These are phyloP conservation scores for Leccinum pachyderme DNA, from an alignment of 1,284 basidiomycete genomes.

Conservation along the genomic window DNA sequence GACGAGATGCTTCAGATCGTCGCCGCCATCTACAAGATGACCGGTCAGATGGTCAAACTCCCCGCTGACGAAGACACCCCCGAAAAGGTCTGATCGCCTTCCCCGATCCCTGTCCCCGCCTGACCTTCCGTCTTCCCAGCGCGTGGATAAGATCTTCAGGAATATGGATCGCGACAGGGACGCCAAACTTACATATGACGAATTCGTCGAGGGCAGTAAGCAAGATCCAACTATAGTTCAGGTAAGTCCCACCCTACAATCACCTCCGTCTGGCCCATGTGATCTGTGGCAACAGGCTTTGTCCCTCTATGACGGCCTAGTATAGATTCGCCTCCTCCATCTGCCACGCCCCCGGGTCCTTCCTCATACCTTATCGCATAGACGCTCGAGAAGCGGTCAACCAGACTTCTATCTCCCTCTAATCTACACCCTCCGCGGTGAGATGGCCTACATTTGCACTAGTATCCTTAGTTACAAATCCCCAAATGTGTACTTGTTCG, in stretches of 20 bases:
- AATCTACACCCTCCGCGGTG: conserved; percentile 18
- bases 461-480: conserved; percentile 16
- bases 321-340: conserved; percentile 39
- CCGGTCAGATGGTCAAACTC: conserved; percentile 98
- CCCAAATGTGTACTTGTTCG: conserved; percentile 27
- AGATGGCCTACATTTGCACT: conserved; percentile 12
- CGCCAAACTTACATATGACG: conserved; percentile 85
- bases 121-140: conserved; percentile 45
- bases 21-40: conserved; percentile 97
- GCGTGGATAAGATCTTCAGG: conserved; percentile 94
- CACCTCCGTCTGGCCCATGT: conserved; percentile 14
- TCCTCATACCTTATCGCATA: conserved; percentile 26
- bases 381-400: conserved; percentile 23
- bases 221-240: conserved; percentile 98
- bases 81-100: conserved; percentile 71
- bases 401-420: conserved; percentile 29
- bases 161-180: conserved; percentile 94
- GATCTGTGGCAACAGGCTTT: conserved; percentile 50
- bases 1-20: conserved; percentile 99
- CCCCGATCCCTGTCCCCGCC: conserved; percentile 7
- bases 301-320: conserved; percentile 76
- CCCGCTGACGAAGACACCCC: conserved; percentile 98
- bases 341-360: conserved; percentile 1
- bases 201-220: conserved; percentile 96
- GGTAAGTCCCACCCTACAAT: conserved; percentile 45